Percentiles rank a stretch among this genome's conserved stretches.
Conservation (phyloP, 2,329 filamentous ascomycete species). For the Anthostomella pinea region DNA sequence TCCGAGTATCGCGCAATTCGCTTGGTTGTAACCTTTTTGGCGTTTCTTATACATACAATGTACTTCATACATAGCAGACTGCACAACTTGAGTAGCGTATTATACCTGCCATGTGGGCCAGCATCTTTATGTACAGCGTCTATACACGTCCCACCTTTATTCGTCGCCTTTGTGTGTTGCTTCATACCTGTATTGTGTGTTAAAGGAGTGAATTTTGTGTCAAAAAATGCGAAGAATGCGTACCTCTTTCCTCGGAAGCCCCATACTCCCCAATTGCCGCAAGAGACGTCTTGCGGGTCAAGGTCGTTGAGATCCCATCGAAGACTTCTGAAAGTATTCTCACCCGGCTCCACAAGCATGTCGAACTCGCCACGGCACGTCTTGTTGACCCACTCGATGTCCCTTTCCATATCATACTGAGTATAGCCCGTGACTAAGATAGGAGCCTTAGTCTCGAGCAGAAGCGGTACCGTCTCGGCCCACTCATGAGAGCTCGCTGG, state of each 20-base stretch:
- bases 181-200: slow-evolving; percentile 53
- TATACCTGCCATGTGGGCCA: no score
- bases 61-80: no score
- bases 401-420: slow-evolving; percentile 88
- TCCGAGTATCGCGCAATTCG: no score
- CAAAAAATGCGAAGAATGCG: slow-evolving; percentile 27
- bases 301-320: slow-evolving; percentile 96
- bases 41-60: no score
- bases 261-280: slow-evolving; percentile 97
- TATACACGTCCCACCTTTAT: slow-evolving; percentile 11
- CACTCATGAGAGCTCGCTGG: slow-evolving; percentile 92
- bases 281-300: slow-evolving; percentile 89
- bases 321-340: slow-evolving; percentile 90
- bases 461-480: slow-evolving; percentile 82
- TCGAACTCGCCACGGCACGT: slow-evolving; percentile 90
- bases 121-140: no score
- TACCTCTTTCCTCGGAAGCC: slow-evolving; percentile 96
- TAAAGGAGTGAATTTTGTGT: slow-evolving; percentile 25
- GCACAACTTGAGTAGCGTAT: no score
- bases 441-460: slow-evolving; percentile 93
- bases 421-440: slow-evolving; percentile 96
- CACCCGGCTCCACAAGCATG: slow-evolving; percentile 83
- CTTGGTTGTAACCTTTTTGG: no score
- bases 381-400: slow-evolving; percentile 85
- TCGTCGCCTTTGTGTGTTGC: slow-evolving; percentile 52